These are phyloP conservation scores for Gentiana macrophylla DNA, from an alignment of 257 asterid genomes.

Conservation along the genomic window DNA sequence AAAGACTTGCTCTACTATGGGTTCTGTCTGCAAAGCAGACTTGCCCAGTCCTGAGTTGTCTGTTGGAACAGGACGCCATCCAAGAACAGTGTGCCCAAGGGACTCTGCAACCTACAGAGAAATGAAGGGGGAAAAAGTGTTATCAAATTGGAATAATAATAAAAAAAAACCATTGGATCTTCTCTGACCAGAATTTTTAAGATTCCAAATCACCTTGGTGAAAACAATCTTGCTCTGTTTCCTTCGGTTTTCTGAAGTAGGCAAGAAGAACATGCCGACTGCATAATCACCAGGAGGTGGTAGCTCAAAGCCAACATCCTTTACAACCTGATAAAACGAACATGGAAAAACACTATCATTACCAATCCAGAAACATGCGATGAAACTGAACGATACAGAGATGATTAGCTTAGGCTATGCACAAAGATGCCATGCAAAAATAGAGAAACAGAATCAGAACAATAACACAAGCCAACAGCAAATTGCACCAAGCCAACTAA, in stretches of 20 bases:
- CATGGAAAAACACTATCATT: background rate
- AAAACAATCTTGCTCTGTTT: conserved; percentile 88
- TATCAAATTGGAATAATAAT: background rate
- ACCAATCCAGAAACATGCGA: background rate
- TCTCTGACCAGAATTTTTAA: background rate
- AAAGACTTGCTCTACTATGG: conserved; percentile 91
- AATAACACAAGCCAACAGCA: background rate
- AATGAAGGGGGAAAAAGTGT: background rate
- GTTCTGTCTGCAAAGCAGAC: conserved; percentile 96
- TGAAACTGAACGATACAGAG: background rate
- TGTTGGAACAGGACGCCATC: conserved; percentile 92
- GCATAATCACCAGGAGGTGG: conserved; percentile 93
- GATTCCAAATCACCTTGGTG: conserved; percentile 44
- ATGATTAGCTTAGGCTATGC: background rate
- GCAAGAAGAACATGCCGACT: conserved; percentile 98
- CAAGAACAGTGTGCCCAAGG: conserved; percentile 92
- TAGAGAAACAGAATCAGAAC: no score
- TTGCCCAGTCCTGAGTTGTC: conserved; percentile 91
- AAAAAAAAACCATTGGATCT: background rate
- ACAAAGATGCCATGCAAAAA: no score
- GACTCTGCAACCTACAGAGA: conserved; percentile 79
- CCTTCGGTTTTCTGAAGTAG: conserved; percentile 78
- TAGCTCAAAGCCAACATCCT: conserved; percentile 69
- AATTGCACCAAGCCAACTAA: no score
- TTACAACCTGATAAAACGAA: conserved; percentile 41